These are phyloP conservation scores for Diplocarpon mali DNA, from an alignment of 2,329 filamentous ascomycete species.

Conservation along the genomic window DNA sequence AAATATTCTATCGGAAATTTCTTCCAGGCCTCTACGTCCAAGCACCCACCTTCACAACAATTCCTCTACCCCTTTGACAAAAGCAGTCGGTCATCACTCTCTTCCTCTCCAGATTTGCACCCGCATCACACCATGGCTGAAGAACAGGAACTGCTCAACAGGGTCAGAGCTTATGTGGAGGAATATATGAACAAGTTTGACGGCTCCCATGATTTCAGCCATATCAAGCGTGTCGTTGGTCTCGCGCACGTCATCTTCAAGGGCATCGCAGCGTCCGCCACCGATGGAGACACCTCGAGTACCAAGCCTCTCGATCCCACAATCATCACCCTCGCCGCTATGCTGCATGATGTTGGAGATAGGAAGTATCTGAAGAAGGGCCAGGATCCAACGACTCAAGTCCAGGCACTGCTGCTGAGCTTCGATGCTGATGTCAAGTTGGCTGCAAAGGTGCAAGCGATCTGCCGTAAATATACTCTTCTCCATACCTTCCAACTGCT, in stretches of 20 bases:
- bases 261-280: constrained; percentile 37
- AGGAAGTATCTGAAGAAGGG: constrained; percentile 55
- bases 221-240: constrained; percentile 67
- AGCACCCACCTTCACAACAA: too few relatives aligned
- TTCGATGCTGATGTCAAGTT: constrained; percentile 46
- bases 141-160: constrained; percentile 32
- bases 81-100: too few relatives aligned
- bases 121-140: not conserved
- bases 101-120: not conserved
- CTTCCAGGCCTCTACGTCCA: too few relatives aligned
- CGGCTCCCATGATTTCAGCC: constrained; percentile 74
- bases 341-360: constrained; percentile 77
- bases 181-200: constrained; percentile 60
- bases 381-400: constrained; percentile 43
- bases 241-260: constrained; percentile 38
- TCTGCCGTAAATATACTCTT: constrained; percentile 37
- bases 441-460: constrained; percentile 55
- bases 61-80: too few relatives aligned
- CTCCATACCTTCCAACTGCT: too few relatives aligned
- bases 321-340: constrained; percentile 55
- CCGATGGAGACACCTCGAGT: not conserved
- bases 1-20: too few relatives aligned
- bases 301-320: constrained; percentile 36
- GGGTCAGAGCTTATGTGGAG: constrained; percentile 50
- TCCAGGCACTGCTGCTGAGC: constrained; percentile 42